Conservation (phyloP, 768 basidiomycete genomes). For the Cyclocybe cylindracea region DNA sequence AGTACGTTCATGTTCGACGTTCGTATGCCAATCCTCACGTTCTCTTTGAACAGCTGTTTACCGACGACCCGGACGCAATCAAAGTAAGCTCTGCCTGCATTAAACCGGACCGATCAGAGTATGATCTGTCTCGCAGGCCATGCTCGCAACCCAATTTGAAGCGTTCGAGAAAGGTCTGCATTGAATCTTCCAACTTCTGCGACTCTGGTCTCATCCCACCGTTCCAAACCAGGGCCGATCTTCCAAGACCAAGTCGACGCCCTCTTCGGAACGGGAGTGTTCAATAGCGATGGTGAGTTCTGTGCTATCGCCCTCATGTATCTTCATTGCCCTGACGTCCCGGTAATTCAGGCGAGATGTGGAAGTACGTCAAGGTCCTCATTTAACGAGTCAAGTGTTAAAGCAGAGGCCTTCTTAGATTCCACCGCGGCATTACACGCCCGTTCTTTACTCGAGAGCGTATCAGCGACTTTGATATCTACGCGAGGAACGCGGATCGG, state of each 20-base stretch:
- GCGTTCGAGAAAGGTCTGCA: slow-evolving; percentile 45
- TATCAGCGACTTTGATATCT: slow-evolving; percentile 61
- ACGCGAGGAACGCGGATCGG: slow-evolving; percentile 53
- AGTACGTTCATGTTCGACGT: too few species aligned
- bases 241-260: slow-evolving; percentile 27
- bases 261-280: slow-evolving; percentile 56
- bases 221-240: slow-evolving; percentile 20
- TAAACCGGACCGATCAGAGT: too few species aligned
- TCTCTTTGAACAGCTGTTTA: too few species aligned
- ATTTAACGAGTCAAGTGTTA: neutral
- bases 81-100: too few species aligned
- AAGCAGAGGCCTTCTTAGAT: slow-evolving; percentile 26
- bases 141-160: too few species aligned
- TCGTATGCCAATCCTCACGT: too few species aligned
- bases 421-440: slow-evolving; percentile 65
- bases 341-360: too few species aligned
- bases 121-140: too few species aligned
- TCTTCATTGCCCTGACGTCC: neutral
- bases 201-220: too few species aligned
- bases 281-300: slow-evolving; percentile 54
- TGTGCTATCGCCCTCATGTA: slow-evolving; percentile 1
- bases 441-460: slow-evolving; percentile 67
- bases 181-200: too few species aligned
- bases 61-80: too few species aligned
- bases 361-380: too few species aligned